Base-by-base conservation (phyloP, 140 eudicot species). In the Flaveria floridana region DNA sequence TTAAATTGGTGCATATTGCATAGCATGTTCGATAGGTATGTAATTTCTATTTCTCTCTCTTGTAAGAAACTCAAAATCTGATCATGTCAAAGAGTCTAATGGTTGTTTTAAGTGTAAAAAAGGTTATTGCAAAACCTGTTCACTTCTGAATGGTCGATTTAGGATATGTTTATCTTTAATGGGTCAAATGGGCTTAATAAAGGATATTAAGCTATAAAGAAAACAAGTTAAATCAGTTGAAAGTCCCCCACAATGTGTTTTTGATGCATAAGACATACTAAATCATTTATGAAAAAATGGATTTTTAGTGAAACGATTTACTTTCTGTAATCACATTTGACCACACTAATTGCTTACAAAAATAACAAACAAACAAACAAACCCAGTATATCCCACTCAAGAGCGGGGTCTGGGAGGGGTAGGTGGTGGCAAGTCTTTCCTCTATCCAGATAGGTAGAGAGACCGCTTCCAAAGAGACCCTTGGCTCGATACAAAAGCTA, bases 1-100 rank as follows among this genome's bases (percentile, higher is more conserved):
- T 70, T 94, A 79, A 94, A 94, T 77, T 90, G 99, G 97, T 90
- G 89, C 84, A 85, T 94, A 71, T 72, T 94, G 75, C 97, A 94
- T 57, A 90, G 89, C 91, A 90, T 94, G 99, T 94, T 94, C 82
- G 99, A 94, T 83, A 85, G 97, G 99, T 90, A 6, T 42, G 69
- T 65, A 18, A 62, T 71, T 53, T 56, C 51, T 59, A 37, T 28
- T 61, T n/a, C 71, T 70, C 68, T n/a, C 62, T 42, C 53, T 39
- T 23, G n/a, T 41, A 47, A 63, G 19, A 6, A 21, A 62, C 15
- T 63, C 28, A 52, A 59, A 42, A 76, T 37, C 13, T 56, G 51
- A 65, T 75, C 20, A 25, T 37, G 5, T 67, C 25, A 10, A 65
- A 37, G 16, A n/a, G 50, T 64, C 19, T 25, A 64, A 28, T 30